Evolutionary conservation across 305 asterid genomes (phyloP).

Genomic region (Vinca major): DNA sequence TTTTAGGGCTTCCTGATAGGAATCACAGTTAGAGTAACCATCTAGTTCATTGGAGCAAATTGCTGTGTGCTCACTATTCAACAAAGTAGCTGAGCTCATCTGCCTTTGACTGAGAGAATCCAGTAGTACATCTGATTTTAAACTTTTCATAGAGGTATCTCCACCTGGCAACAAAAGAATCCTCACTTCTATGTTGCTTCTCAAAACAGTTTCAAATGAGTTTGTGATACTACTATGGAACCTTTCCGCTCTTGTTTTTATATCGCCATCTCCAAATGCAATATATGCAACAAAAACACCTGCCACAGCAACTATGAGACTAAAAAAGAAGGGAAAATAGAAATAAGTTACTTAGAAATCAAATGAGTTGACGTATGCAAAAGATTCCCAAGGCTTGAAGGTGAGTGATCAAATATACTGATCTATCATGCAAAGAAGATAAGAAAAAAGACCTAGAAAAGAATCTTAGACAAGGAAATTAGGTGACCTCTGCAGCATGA

Average conservation of each 20-base stretch:
- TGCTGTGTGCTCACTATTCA: slow-evolving; percentile 17
- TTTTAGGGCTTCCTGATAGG: slow-evolving; percentile 21
- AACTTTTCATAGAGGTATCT: slow-evolving; percentile 13
- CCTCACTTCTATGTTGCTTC: slow-evolving; percentile 65
- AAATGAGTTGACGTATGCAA: not conserved
- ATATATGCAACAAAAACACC: slow-evolving; percentile 72
- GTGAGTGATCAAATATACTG: not conserved
- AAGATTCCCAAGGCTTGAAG: no score
- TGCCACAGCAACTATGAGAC: slow-evolving; percentile 19
- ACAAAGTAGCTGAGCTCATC: slow-evolving; percentile 10
- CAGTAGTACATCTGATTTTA: slow-evolving; percentile 12
- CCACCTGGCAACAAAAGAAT: slow-evolving; percentile 46
- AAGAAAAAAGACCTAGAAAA: not conserved
- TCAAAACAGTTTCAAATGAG: slow-evolving; percentile 66
- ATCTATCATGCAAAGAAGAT: not conserved
- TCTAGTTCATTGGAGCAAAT: not conserved
- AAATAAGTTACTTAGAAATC: not conserved
- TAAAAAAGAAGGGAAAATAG: not conserved
- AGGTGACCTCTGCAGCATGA: not conserved
- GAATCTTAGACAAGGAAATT: not conserved
- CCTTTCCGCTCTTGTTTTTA: slow-evolving; percentile 78
- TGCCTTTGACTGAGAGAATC: slow-evolving; percentile 24
- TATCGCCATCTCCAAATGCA: slow-evolving; percentile 55
- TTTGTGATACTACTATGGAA: slow-evolving; percentile 80
- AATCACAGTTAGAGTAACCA: slow-evolving; percentile 16